phyloP scores from a whole-genome alignment of 164 flowering plant genomes.

The Dillenia suffruticosa region DNA sequence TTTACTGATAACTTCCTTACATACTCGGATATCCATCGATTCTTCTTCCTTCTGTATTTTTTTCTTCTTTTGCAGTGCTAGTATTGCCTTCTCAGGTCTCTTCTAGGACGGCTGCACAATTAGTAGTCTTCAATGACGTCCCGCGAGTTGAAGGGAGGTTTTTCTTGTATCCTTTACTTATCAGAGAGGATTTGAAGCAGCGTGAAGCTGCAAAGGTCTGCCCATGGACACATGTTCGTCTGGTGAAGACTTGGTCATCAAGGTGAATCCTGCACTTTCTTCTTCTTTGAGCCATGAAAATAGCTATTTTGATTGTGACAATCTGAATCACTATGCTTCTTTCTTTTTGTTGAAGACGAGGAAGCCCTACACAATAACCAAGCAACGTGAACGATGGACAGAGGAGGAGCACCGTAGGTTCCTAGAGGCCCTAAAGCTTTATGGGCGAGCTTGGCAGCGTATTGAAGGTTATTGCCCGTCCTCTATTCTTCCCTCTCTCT shows the following conservation, averaged over 20 bases:
- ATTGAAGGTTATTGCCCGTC: conserved; percentile 65
- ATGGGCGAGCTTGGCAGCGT: conserved; percentile 98
- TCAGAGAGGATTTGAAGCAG: conserved; percentile 37
- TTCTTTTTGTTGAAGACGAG: conserved; percentile 46
- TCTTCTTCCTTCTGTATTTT: conserved; percentile 15
- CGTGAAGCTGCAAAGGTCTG: conserved; percentile 18
- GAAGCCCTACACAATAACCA: conserved; percentile 91
- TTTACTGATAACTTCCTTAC: conserved; percentile 7
- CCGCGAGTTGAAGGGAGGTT: conserved; percentile 23
- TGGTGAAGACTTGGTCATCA: conserved; percentile 54
- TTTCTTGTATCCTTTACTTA: conserved; percentile 14
- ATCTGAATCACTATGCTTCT: background rate
- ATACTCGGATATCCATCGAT: conserved; percentile 31
- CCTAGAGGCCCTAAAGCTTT: conserved; percentile 84
- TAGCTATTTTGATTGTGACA: background rate
- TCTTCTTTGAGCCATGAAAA: background rate
- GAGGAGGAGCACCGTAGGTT: conserved; percentile 93
- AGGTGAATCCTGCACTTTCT: conserved; percentile 31
- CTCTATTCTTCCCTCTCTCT: background rate
- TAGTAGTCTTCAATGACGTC: conserved; percentile 1
- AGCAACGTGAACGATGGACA: conserved; percentile 97
- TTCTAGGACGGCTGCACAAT: conserved; percentile 12
- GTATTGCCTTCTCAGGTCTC: conserved; percentile 12
- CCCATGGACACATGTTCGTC: conserved; percentile 47
- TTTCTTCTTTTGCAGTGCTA: conserved; percentile 24